Evolutionary conservation across 805 yeast species (phyloP).

Genomic region (Saturnispora sekii): DNA sequence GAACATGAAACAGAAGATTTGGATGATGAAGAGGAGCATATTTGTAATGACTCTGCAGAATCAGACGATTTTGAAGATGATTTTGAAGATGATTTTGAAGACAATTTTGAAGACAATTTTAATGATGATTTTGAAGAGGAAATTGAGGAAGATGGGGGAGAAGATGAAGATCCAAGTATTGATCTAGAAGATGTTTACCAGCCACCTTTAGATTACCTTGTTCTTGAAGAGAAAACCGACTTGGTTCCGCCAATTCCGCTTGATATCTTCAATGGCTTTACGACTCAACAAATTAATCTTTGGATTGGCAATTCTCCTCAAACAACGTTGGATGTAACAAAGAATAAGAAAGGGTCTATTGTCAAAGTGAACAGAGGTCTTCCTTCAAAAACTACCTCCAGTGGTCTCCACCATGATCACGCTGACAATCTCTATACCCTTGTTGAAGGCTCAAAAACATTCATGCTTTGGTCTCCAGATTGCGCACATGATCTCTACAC

Average conservation of each 20-base stretch:
- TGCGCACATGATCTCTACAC: constrained; percentile 53
- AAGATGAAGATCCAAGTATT: constrained; percentile 18
- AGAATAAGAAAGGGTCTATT: background rate
- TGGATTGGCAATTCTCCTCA: constrained; percentile 47
- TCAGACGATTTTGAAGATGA: constrained; percentile 18
- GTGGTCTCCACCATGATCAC: constrained; percentile 75
- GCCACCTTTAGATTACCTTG: constrained; percentile 42
- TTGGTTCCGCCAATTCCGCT: constrained; percentile 24
- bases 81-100: constrained; percentile 18
- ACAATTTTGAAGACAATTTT: constrained; percentile 17
- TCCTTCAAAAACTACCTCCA: constrained; percentile 47
- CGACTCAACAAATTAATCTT: constrained; percentile 64
- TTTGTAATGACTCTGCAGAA: constrained; percentile 9
- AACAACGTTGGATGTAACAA: constrained; percentile 7
- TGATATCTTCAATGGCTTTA: constrained; percentile 20
- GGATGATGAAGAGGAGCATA: constrained; percentile 16
- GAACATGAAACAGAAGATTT: constrained; percentile 38
- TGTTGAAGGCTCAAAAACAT: constrained; percentile 50
- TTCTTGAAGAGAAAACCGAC: constrained; percentile 26
- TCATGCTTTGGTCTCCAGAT: constrained; percentile 56
- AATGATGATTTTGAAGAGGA: constrained; percentile 20
- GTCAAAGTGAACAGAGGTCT: constrained; percentile 36
- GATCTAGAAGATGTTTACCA: constrained; percentile 12
- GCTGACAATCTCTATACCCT: constrained; percentile 67
- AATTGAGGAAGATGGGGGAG: constrained; percentile 17